These are phyloP conservation scores for Prasinococcaceae sp. DNA, from an alignment of 139 green algal species.

Conservation along the genomic window DNA sequence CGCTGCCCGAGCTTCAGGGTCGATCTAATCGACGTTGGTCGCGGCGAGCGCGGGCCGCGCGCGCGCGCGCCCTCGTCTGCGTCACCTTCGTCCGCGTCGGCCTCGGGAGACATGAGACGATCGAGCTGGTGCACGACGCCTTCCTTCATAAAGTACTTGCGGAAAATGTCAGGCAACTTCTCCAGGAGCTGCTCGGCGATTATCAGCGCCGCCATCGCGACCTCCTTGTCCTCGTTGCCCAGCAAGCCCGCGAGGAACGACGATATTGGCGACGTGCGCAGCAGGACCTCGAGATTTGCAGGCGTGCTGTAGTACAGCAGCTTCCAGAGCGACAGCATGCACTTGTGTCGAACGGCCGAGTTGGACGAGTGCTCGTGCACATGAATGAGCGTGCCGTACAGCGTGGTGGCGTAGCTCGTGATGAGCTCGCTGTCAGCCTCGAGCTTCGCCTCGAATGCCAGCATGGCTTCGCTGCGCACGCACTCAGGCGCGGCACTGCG, in stretches of 20 bases:
- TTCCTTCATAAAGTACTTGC: conserved; percentile 71
- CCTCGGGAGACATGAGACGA: conserved; percentile 34
- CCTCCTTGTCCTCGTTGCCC: conserved; percentile 34
- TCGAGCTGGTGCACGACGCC: conserved; percentile 75
- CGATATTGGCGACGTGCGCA: conserved; percentile 54
- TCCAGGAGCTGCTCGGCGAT: conserved; percentile 77
- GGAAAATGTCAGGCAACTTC: conserved; percentile 66
- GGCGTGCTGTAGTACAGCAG: conserved; percentile 41
- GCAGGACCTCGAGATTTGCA: conserved; percentile 36
- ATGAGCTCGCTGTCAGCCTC: too few species aligned
- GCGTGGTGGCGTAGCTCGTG: too few species aligned
- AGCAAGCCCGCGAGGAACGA: conserved; percentile 72
- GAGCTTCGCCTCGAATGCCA: too few species aligned
- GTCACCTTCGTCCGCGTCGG: not conserved
- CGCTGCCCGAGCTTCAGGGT: too few species aligned
- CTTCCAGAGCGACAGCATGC: conserved; percentile 50
- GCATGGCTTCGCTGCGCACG: too few species aligned
- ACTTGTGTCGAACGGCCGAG: conserved; percentile 42
- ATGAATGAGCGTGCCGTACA: conserved; percentile 11
- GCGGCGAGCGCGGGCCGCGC: not conserved
- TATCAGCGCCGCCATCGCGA: conserved; percentile 17
- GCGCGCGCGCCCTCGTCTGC: not conserved
- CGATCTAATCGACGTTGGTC: too few species aligned
- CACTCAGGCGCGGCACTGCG: too few species aligned
- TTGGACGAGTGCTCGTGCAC: conserved; percentile 44